These are phyloP conservation scores for Toxoplasma gondii DNA, from an alignment of 169 alveolate species.

Conservation along the genomic window DNA sequence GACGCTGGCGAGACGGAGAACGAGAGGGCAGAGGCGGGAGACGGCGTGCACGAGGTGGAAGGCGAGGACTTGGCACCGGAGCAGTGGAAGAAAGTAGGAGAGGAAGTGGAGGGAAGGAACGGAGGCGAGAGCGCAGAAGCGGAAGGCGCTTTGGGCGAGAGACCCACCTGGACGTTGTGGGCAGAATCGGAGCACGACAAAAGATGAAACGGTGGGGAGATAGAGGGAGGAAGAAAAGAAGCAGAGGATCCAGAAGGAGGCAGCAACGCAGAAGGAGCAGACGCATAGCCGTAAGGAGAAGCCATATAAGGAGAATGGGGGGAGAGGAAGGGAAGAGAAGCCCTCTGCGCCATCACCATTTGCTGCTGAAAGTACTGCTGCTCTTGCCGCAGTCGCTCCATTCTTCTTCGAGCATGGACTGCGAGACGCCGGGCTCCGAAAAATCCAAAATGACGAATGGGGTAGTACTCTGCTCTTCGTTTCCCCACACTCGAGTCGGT, in stretches of 20 bases:
- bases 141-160: background rate
- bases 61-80: background rate
- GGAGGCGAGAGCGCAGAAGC: background rate
- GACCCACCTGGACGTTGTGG: background rate
- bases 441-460: constrained; percentile 60
- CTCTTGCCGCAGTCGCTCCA: constrained; percentile 44
- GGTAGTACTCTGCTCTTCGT: constrained; percentile 63
- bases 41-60: background rate
- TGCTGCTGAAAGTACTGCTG: constrained; percentile 24
- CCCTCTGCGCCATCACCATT: background rate
- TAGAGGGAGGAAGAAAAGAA: background rate
- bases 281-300: background rate
- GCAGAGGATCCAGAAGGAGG: constrained; percentile 9
- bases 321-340: background rate
- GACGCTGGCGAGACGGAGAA: background rate
- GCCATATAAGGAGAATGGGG: background rate
- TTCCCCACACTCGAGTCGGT: constrained; percentile 52
- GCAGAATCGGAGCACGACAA: too few relatives aligned
- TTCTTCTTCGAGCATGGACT: constrained; percentile 44
- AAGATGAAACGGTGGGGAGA: background rate
- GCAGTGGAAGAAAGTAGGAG: too few relatives aligned
- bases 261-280: background rate
- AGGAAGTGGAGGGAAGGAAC: background rate
- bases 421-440: constrained; percentile 53
- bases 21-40: constrained; percentile 10